Conservation (phyloP, 371 early-diverging fungal species). For the Circinella minor region DNA sequence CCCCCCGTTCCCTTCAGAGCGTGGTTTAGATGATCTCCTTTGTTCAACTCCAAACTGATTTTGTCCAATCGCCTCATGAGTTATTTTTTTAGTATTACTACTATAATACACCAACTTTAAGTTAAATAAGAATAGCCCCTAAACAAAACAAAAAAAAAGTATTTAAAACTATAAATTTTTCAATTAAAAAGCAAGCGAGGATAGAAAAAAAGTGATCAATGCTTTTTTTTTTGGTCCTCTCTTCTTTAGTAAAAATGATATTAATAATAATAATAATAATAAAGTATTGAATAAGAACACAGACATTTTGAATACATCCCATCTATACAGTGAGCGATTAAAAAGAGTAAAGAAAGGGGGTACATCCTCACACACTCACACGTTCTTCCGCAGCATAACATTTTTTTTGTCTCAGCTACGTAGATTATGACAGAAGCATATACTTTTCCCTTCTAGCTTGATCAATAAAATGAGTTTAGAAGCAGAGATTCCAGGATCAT, state of each 20-base stretch:
- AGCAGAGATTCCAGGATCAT: slow-evolving; percentile 4
- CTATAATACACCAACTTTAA: neutral
- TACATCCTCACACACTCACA: too few relatives aligned
- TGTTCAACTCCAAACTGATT: neutral
- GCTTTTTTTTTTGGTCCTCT: neutral
- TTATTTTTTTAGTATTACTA: too few relatives aligned
- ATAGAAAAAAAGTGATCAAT: neutral
- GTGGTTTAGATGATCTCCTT: slow-evolving; percentile 6
- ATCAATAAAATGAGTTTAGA: neutral
- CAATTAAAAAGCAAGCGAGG: neutral
- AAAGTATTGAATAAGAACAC: neutral
- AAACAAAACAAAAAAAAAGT: neutral
- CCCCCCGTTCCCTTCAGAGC: neutral
- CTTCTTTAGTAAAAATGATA: too few relatives aligned
- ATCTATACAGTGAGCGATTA: too few relatives aligned
- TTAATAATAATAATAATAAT: too few relatives aligned
- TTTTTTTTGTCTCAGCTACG: too few relatives aligned
- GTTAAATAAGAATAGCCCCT: neutral
- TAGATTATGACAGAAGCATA: neutral
- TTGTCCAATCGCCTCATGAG: neutral
- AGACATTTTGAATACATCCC: neutral
- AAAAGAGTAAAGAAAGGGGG: too few relatives aligned
- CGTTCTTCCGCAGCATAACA: too few relatives aligned
- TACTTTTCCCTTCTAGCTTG: neutral
- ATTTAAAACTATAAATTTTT: too few relatives aligned